A percentile compares a stretch with the other conserved stretches of the same genome.
phyloP scores from a whole-genome alignment of 345 rosid genomes.

The Salix udensis region DNA sequence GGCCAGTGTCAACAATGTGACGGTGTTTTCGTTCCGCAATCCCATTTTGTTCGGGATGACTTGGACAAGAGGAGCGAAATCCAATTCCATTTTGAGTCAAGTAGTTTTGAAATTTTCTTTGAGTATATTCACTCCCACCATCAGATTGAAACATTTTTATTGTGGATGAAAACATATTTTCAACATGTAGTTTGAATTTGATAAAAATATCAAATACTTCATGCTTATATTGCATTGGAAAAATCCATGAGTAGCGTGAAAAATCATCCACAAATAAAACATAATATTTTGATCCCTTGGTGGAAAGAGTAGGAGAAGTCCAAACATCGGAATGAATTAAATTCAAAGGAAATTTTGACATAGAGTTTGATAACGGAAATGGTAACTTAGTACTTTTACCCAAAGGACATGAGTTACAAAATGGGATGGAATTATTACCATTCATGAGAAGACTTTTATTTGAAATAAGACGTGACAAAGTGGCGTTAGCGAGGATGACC shows the following conservation, averaged over 20 bases:
- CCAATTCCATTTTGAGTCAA: background rate
- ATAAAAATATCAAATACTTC: no score
- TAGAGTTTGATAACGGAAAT: background rate
- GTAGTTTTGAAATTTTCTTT: background rate
- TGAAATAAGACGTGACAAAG: background rate
- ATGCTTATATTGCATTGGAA: no score
- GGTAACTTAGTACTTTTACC: background rate
- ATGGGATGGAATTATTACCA: background rate
- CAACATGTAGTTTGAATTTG: no score
- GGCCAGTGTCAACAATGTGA: background rate
- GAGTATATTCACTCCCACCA: no score
- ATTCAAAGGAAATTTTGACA: no score
- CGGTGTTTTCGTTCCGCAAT: background rate
- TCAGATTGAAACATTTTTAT: background rate
- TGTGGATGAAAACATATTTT: no score
- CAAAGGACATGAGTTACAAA: background rate
- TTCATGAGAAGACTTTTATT: no score
- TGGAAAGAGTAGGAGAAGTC: no score
- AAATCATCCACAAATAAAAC: no score
- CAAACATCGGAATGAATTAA: no score
- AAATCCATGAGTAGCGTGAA: no score
- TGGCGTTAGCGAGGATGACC: background rate
- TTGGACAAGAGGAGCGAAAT: background rate
- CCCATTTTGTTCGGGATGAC: background rate
- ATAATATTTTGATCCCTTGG: no score